These are phyloP conservation scores for Pyrenopolyporus hunteri DNA, from an alignment of 495 filamentous ascomycete species.

Conservation along the genomic window DNA sequence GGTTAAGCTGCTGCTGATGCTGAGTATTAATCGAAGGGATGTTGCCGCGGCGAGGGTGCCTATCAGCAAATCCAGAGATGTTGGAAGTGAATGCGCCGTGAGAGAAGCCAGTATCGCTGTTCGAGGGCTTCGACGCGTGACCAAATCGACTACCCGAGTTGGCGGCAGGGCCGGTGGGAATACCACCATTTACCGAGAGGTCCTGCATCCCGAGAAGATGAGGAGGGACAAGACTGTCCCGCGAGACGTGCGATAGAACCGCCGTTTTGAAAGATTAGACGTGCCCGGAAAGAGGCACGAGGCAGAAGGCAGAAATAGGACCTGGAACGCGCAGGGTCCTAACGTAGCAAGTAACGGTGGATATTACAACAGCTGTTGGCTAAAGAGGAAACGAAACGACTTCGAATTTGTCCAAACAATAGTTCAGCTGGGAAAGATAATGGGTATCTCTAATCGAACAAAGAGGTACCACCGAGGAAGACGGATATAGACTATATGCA, in stretches of 20 bases:
- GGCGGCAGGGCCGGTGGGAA: conserved; percentile 60
- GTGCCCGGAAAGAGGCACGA: conserved; percentile 60
- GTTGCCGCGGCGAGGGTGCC: conserved; percentile 80
- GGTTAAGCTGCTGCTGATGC: conserved; percentile 60
- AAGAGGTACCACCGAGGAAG: conserved; percentile 36
- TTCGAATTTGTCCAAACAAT: conserved; percentile 37
- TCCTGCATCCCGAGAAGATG: conserved; percentile 90
- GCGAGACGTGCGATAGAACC: conserved; percentile 67
- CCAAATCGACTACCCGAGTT: conserved; percentile 65
- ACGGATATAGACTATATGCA: conserved; percentile 42
- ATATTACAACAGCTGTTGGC: conserved; percentile 41
- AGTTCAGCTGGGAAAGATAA: conserved; percentile 36
- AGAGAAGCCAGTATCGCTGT: conserved; percentile 85
- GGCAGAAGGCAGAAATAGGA: conserved; percentile 42
- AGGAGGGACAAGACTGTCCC: conserved; percentile 78
- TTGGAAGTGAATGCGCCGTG: conserved; percentile 89
- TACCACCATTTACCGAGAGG: conserved; percentile 61
- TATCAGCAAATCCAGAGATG: conserved; percentile 77
- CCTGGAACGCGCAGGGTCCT: conserved; percentile 35
- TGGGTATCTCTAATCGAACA: conserved; percentile 39
- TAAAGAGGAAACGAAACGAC: conserved; percentile 33
- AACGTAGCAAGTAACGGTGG: conserved; percentile 33
- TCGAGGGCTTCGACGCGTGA: conserved; percentile 73
- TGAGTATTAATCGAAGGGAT: conserved; percentile 92
- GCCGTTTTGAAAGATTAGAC: conserved; percentile 70